Percentiles rank a stretch among this genome's conserved stretches.
These are phyloP conservation scores for Cardiospermum halicacabum DNA, from an alignment of 345 rosid genomes.

Conservation along the genomic window DNA sequence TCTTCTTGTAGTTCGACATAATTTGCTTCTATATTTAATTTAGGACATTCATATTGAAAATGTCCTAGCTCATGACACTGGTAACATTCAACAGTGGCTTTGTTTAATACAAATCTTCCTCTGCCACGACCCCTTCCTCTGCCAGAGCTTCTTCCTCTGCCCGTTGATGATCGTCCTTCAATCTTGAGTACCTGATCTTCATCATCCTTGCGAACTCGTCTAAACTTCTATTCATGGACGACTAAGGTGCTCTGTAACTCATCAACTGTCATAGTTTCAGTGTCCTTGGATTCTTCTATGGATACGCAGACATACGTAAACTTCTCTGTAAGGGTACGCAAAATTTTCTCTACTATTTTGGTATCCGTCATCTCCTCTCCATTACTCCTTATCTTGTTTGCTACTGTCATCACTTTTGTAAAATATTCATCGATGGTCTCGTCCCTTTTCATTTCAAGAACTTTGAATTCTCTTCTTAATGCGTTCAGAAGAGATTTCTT, in stretches of 20 bases:
- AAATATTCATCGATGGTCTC: not conserved
- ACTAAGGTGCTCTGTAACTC: not conserved
- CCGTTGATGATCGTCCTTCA: not conserved
- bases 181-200: not conserved
- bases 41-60: not conserved
- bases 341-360: not conserved
- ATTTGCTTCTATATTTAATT: not conserved
- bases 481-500: not conserved
- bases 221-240: not conserved
- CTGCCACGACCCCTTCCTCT: not conserved
- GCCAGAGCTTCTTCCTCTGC: not conserved
- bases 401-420: not conserved
- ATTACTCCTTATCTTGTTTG: not conserved
- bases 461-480: not conserved
- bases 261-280: too few species aligned
- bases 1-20: too few species aligned
- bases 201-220: too few species aligned
- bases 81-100: not conserved
- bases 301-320: not conserved
- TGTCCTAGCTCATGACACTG: not conserved
- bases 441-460: not conserved
- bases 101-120: not conserved
- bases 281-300: not conserved
- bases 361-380: not conserved
- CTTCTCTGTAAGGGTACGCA: not conserved